Conservation (phyloP, 305 asterid genomes). For the Fraxinus paxiana region DNA sequence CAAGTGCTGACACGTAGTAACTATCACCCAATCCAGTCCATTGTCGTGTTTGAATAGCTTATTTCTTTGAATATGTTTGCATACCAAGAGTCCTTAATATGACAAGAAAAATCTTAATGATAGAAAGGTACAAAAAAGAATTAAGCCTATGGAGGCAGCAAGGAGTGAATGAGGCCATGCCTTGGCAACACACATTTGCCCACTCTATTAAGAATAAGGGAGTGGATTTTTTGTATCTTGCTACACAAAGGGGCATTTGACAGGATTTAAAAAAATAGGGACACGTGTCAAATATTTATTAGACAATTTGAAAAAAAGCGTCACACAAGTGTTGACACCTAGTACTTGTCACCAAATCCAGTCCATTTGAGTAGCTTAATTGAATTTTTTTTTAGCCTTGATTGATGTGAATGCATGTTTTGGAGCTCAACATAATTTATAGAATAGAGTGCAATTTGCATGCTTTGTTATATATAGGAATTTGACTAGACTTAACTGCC, state of each 20-base stretch:
- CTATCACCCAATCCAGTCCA: too few species aligned
- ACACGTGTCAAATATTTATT: too few species aligned
- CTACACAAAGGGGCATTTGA: too few species aligned
- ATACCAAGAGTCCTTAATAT: not conserved
- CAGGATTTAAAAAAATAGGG: too few species aligned
- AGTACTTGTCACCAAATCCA: too few species aligned
- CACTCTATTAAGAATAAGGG: conserved; percentile 7
- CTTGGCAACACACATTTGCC: not conserved
- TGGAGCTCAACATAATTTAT: not conserved
- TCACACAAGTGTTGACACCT: too few species aligned
- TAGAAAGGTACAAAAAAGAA: not conserved
- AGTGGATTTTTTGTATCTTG: not conserved
- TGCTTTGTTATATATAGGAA: not conserved
- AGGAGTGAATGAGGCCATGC: conserved; percentile 21
- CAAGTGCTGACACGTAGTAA: too few species aligned
- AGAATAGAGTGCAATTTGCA: conserved; percentile 21
- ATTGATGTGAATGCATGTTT: conserved; percentile 14
- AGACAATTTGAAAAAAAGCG: too few species aligned
- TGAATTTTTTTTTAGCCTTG: not conserved
- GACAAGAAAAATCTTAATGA: not conserved
- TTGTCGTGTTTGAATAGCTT: too few species aligned
- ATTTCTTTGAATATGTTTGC: too few species aligned
- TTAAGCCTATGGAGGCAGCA: not conserved
- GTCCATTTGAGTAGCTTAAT: too few species aligned
- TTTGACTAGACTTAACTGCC: not conserved